Evolutionary conservation across 1,284 basidiomycete species (phyloP).

Genomic region (Ceratobasidium sp.): DNA sequence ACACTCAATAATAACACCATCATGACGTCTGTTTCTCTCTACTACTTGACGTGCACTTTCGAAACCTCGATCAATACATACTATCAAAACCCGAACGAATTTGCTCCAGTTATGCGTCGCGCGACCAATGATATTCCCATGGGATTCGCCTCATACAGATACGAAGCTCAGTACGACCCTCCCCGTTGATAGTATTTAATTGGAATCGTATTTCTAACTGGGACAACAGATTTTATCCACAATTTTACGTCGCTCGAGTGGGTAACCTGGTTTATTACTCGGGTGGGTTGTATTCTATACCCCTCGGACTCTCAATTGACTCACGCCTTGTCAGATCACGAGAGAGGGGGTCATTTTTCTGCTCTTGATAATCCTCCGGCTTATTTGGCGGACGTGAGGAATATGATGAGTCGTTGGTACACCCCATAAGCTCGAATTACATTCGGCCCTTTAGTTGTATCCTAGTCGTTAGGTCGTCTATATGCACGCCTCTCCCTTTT

Average conservation of each 20-base stretch:
- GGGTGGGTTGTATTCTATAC: not conserved
- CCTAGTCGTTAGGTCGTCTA: too few relatives aligned
- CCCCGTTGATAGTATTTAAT: not conserved
- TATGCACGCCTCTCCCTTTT: too few relatives aligned
- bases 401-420: too few relatives aligned
- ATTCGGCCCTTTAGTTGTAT: too few relatives aligned
- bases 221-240: slow-evolving; percentile 28
- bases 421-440: too few relatives aligned
- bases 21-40: slow-evolving; percentile 35
- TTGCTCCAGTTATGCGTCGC: not conserved
- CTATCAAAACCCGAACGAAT: slow-evolving; percentile 31
- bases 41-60: slow-evolving; percentile 40
- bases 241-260: slow-evolving; percentile 16
- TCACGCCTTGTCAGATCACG: slow-evolving; percentile 26
- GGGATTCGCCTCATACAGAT: slow-evolving; percentile 31
- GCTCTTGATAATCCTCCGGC: slow-evolving; percentile 37
- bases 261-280: slow-evolving; percentile 39
- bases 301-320: not conserved
- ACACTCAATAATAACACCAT: slow-evolving; percentile 25
- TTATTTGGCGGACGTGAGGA: too few relatives aligned
- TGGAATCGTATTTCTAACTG: not conserved
- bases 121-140: slow-evolving; percentile 29
- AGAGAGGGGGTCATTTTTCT: slow-evolving; percentile 40
- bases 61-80: slow-evolving; percentile 38
- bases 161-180: slow-evolving; percentile 33